Percentiles rank a stretch among this genome's conserved stretches.
These are phyloP conservation scores for Fusarium proliferatum DNA, from an alignment of 2,329 filamentous ascomycete genomes.

Conservation along the genomic window DNA sequence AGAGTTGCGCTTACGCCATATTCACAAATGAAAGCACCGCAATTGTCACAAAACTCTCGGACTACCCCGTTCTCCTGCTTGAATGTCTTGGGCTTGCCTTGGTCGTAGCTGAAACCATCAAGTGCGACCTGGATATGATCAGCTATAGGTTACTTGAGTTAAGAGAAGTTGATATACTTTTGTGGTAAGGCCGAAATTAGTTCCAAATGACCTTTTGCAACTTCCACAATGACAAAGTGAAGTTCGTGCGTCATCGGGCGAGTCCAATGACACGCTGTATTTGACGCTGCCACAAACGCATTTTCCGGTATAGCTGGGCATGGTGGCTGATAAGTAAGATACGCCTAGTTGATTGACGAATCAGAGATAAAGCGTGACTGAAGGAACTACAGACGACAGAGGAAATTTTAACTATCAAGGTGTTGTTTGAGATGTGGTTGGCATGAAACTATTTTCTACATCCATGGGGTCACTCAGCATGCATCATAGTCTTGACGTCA, in stretches of 20 bases:
- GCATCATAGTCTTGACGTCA: conserved; percentile 19
- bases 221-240: conserved; percentile 23
- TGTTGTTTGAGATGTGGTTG: not conserved
- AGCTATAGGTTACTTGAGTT: accelerated
- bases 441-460: accelerated
- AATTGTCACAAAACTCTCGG: conserved; percentile 31
- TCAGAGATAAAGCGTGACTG: accelerated
- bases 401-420: not conserved
- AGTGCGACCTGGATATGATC: not conserved
- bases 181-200: conserved; percentile 26
- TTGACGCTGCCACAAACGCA: conserved; percentile 25
- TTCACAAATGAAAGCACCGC: conserved; percentile 33
- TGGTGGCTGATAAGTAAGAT: not conserved
- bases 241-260: conserved; percentile 18
- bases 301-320: conserved; percentile 22
- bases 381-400: accelerated
- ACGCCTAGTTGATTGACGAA: not conserved
- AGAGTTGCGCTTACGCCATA: conserved; percentile 1
- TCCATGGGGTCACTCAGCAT: not conserved
- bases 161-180: not conserved
- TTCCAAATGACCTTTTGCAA: conserved; percentile 23
- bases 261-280: conserved; percentile 20
- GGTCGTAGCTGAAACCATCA: conserved; percentile 9
- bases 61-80: conserved; percentile 28
- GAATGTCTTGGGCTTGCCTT: conserved; percentile 17